Conservation (phyloP, 2,329 filamentous ascomycete species). For the Claviceps paspali region DNA sequence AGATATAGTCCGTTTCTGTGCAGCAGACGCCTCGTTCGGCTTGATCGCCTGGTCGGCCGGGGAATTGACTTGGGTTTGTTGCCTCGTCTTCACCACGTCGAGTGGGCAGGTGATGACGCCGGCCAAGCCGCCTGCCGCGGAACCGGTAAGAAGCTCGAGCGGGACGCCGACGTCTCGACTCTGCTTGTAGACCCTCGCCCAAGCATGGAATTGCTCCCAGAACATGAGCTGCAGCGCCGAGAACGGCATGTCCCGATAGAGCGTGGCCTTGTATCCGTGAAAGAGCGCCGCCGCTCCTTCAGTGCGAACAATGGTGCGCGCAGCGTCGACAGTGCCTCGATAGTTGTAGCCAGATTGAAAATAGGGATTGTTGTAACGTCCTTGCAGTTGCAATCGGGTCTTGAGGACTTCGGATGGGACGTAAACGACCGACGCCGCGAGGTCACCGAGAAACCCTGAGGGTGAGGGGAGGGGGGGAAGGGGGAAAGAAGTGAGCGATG, state of each 20-base stretch:
- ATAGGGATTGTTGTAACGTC: conserved; percentile 84
- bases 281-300: conserved; percentile 83
- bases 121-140: conserved; percentile 78
- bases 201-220: conserved; percentile 81
- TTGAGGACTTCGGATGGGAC: conserved; percentile 97
- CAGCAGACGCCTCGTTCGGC: conserved; percentile 21
- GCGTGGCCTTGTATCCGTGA: conserved; percentile 91
- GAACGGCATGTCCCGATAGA: conserved; percentile 88
- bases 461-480: too few species aligned
- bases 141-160: conserved; percentile 78
- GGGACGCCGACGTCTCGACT: conserved; percentile 72
- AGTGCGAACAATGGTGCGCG: conserved; percentile 64
- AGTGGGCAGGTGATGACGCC: conserved; percentile 90
- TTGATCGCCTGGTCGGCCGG: conserved; percentile 13
- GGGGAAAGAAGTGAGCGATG: neutral
- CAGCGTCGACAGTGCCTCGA: conserved; percentile 67
- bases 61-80: conserved; percentile 71
- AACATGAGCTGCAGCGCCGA: conserved; percentile 96
- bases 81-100: conserved; percentile 91
- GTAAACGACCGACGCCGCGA: conserved; percentile 84
- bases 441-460: conserved; percentile 84
- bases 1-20: conserved; percentile 62
- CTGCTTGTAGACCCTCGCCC: conserved; percentile 65
- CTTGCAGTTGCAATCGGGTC: conserved; percentile 89
- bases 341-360: conserved; percentile 97